Evolutionary conservation across 139 green algal genomes (phyloP), one percentile per base, ranked within the genome.

Genomic region (Micractinium conductrix): DNA sequence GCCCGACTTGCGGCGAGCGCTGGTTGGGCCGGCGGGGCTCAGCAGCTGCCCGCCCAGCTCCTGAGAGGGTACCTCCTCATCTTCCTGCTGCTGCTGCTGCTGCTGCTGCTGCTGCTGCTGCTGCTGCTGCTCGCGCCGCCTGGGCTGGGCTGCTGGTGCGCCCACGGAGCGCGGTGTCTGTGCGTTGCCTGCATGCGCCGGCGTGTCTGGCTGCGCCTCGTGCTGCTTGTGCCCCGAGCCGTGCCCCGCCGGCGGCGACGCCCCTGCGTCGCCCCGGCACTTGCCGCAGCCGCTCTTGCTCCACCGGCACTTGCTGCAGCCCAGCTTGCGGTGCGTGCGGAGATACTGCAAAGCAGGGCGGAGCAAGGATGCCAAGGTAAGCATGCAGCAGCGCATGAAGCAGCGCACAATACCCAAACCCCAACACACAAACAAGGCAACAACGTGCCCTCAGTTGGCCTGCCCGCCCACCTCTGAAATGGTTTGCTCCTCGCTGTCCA

Each of bases 401-500:
- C n/a, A n/a, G n/a, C n/a, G n/a, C n/a, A n/a, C n/a, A n/a, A n/a
- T n/a, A n/a, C n/a, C n/a, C n/a, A n/a, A n/a, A n/a, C n/a, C n/a
- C n/a, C n/a, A n/a, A n/a, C n/a, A n/a, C n/a, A n/a, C n/a, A n/a
- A n/a, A n/a, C n/a, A n/a, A n/a, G n/a, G n/a, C n/a, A n/a, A n/a
- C n/a, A n/a, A n/a, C n/a, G n/a, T n/a, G n/a, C n/a, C n/a, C n/a
- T n/a, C n/a, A n/a, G n/a, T n/a, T n/a, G n/a, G n/a, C n/a, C n/a
- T n/a, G n/a, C 14, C 74, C 45, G 1, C 75, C 21, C 53, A 73
- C 76, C 58, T 83, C 78, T 5, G 78, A 50, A 7, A 83, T 44
- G 42, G 78, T 74, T n/a, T 83, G 78, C n/a, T 83, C 78, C 62
- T 83, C 78, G 43, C 78, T 83, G 78, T 83, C 78, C 1, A n/a